A percentile compares a stretch with the other conserved stretches of the same genome.
These are phyloP conservation scores for Sugiyamaella lignohabitans DNA, from an alignment of 805 yeast species.

Conservation along the genomic window DNA sequence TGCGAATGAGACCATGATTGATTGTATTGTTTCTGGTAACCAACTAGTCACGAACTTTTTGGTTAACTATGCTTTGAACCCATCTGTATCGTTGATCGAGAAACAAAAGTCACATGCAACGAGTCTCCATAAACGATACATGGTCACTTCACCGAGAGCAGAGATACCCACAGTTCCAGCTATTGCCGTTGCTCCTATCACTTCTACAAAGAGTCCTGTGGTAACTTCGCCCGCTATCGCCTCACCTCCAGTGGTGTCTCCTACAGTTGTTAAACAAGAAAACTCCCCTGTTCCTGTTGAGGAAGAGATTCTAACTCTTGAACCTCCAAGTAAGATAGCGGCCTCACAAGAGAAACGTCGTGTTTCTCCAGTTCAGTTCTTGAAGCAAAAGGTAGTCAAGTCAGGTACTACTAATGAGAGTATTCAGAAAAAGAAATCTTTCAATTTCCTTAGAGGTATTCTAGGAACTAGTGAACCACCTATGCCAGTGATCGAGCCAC, in stretches of 20 bases:
- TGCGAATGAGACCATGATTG: slow-evolving; percentile 30
- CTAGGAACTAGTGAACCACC: not conserved
- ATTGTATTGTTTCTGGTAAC: slow-evolving; percentile 30
- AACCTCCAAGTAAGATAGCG: slow-evolving; percentile 4
- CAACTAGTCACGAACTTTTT: slow-evolving; percentile 19
- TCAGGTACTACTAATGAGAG: slow-evolving; percentile 7
- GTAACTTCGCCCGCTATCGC: not conserved
- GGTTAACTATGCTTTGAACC: slow-evolving; percentile 24
- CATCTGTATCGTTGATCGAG: slow-evolving; percentile 11
- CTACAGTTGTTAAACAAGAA: slow-evolving; percentile 6
- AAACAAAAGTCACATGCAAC: slow-evolving; percentile 6
- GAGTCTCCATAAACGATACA: slow-evolving; percentile 1
- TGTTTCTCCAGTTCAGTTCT: slow-evolving; percentile 11
- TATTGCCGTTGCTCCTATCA: not conserved
- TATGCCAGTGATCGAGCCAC: not conserved
- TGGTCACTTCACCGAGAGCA: slow-evolving; percentile 2
- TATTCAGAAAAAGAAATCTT: slow-evolving; percentile 13
- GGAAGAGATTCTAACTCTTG: not conserved
- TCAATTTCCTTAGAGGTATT: slow-evolving; percentile 13
- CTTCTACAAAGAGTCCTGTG: too few relatives aligned
- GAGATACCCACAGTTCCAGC: too few relatives aligned
- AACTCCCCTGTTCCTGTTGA: slow-evolving; percentile 5
- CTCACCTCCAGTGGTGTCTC: not conserved
- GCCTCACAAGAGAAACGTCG: slow-evolving; percentile 5
- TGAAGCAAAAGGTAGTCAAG: slow-evolving; percentile 8